These are phyloP conservation scores for Hamamelis virginiana DNA, from an alignment of 164 flowering plant species.

Conservation along the genomic window DNA sequence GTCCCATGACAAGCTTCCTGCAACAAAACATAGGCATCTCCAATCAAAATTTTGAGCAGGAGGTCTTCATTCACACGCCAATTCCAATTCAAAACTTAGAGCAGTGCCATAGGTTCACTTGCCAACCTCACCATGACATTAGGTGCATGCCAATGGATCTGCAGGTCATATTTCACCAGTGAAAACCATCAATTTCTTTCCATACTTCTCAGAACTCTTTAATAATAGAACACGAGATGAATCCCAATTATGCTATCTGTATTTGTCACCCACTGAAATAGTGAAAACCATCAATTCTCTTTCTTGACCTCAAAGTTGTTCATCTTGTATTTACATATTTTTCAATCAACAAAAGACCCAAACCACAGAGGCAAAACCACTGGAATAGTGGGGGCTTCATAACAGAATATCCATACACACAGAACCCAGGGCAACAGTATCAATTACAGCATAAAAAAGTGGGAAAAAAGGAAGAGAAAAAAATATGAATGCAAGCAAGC, in stretches of 20 bases:
- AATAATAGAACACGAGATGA: not conserved
- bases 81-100: no score
- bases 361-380: not conserved
- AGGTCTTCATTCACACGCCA: no score
- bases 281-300: not conserved
- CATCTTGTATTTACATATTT: not conserved
- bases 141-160: no score
- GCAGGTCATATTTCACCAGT: no score
- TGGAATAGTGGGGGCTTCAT: not conserved
- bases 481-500: no score
- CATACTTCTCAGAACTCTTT: not conserved
- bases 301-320: not conserved
- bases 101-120: no score
- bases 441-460: not conserved
- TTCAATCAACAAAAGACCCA: not conserved
- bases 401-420: not conserved
- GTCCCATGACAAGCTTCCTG: no score
- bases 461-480: not conserved
- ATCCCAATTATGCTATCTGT: not conserved
- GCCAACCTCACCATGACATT: no score
- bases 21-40: no score
- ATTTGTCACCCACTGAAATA: not conserved
- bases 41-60: no score
- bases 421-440: not conserved
- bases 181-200: not conserved